These are phyloP conservation scores for Saussurea involucrata DNA, from an alignment of 129 eudicot species.

Conservation along the genomic window DNA sequence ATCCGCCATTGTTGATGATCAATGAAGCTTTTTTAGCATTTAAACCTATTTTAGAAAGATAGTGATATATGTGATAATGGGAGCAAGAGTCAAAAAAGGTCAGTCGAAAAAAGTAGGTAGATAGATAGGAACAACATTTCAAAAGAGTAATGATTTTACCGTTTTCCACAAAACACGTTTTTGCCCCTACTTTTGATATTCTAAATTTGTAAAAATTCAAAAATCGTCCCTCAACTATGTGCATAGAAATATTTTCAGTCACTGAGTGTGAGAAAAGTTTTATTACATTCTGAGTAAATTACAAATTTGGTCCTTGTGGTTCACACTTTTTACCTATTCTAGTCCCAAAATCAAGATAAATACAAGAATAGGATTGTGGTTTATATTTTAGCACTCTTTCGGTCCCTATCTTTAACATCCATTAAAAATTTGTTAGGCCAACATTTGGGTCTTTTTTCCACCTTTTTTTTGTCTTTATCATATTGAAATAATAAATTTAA, in stretches of 20 bases:
- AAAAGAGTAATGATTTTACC: not conserved
- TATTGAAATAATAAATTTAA: no score
- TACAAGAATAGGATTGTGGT: no score
- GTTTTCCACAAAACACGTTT: not conserved
- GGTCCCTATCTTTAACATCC: no score
- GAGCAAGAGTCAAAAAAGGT: slow-evolving; percentile 2
- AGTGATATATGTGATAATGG: slow-evolving; percentile 4
- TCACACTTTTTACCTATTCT: no score
- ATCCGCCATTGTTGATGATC: slow-evolving; percentile 39
- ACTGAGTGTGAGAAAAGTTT: not conserved
- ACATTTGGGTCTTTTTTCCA: no score
- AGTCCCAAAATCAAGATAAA: no score
- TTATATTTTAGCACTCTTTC: no score
- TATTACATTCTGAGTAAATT: no score
- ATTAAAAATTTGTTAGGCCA: no score
- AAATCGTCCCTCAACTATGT: not conserved
- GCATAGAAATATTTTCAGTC: not conserved
- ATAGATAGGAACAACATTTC: not conserved
- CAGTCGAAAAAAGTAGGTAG: slow-evolving; percentile 16
- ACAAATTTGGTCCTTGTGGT: no score
- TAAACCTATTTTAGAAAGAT: slow-evolving; percentile 15
- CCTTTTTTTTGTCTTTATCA: no score
- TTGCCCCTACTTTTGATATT: not conserved
- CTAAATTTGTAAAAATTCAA: not conserved
- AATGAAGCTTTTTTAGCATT: slow-evolving; percentile 30